Conservation (phyloP, 306 rosid species). For the Prunus mume region DNA sequence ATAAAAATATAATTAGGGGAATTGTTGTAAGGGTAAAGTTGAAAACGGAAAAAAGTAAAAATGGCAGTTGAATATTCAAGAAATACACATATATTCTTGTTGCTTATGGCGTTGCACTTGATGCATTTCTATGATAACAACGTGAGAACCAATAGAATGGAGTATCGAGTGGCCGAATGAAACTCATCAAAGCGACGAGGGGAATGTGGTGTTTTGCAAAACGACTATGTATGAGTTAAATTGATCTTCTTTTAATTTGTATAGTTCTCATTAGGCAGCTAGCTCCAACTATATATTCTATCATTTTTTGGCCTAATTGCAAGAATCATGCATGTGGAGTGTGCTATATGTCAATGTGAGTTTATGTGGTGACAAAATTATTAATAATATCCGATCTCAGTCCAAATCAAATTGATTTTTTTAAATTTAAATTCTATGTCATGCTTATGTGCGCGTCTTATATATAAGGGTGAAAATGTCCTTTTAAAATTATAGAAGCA, state of each 20-base stretch:
- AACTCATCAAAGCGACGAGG: not conserved
- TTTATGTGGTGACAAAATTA: too few relatives aligned
- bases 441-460: too few relatives aligned
- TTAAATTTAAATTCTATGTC: too few relatives aligned
- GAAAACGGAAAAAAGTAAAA: not conserved
- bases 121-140: not conserved
- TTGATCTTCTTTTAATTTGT: not conserved
- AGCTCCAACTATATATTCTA: not conserved
- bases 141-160: not conserved
- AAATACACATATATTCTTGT: not conserved
- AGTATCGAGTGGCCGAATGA: not conserved
- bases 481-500: too few relatives aligned
- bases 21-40: not conserved
- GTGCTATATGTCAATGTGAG: too few relatives aligned
- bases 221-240: not conserved
- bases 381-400: too few relatives aligned
- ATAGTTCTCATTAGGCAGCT: not conserved
- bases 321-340: too few relatives aligned
- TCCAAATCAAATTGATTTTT: too few relatives aligned
- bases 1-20: not conserved
- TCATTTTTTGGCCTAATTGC: too few relatives aligned
- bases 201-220: not conserved
- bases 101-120: not conserved
- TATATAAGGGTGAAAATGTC: too few relatives aligned
- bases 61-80: not conserved